phyloP scores from a whole-genome alignment of 2,329 filamentous ascomycete genomes.

The Fusarium equiseti region DNA sequence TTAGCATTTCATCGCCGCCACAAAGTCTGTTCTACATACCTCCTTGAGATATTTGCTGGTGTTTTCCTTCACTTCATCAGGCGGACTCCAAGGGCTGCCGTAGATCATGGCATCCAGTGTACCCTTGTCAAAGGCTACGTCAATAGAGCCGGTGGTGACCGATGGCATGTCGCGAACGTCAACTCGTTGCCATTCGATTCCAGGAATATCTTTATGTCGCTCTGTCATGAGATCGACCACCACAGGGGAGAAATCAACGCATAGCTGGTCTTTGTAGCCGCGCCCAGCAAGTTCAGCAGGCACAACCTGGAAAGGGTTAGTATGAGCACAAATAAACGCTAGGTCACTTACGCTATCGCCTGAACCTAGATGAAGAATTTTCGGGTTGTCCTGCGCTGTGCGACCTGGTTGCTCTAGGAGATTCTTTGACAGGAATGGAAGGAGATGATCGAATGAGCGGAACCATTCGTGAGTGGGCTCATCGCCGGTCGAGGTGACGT shows the following conservation, averaged over 20 bases:
- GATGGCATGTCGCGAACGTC: conserved; percentile 1
- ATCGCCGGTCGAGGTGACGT: neutral
- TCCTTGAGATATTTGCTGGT: conserved; percentile 5
- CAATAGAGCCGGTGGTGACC: neutral
- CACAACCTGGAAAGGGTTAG: neutral
- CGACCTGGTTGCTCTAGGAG: neutral
- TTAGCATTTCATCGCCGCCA: neutral
- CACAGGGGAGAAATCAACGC: conserved; percentile 2
- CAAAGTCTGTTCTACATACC: neutral
- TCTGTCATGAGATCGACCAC: conserved; percentile 1
- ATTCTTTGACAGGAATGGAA: neutral
- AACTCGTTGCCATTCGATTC: neutral
- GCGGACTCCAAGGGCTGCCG: conserved; percentile 3
- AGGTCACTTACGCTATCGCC: neutral
- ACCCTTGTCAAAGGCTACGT: conserved; percentile 12
- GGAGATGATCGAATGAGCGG: neutral
- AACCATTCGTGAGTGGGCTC: neutral
- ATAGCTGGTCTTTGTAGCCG: neutral
- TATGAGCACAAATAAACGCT: accelerated
- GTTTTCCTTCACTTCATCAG: neutral
- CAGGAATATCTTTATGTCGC: neutral
- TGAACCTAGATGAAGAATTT: neutral
- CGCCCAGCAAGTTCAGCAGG: neutral
- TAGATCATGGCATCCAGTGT: conserved; percentile 7
- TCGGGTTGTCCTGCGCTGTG: neutral